phyloP scores from a whole-genome alignment of 2,329 filamentous ascomycete species.

The Bisporella sp. region DNA sequence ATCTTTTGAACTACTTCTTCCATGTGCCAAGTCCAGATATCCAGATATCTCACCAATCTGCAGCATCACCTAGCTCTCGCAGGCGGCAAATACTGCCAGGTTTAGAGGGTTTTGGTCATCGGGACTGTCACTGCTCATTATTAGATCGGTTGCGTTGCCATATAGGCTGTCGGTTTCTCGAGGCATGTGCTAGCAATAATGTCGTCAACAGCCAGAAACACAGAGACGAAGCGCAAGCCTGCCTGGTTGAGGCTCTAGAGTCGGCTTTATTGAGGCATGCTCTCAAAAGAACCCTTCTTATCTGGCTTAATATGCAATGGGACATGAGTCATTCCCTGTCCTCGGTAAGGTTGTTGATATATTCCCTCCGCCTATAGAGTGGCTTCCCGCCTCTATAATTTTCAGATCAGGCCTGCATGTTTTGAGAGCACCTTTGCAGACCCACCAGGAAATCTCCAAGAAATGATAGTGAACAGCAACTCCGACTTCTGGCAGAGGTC shows the following conservation, averaged over 20 bases:
- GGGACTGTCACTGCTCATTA: conserved; percentile 21
- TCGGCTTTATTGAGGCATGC: conserved; percentile 3
- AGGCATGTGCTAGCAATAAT: conserved; percentile 41
- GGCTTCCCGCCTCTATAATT: too few relatives aligned
- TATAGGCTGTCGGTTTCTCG: conserved; percentile 33
- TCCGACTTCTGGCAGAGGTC: too few relatives aligned
- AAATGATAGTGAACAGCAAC: too few relatives aligned
- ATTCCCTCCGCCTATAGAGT: too few relatives aligned
- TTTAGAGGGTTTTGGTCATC: conserved; percentile 27
- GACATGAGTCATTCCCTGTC: conserved; percentile 3
- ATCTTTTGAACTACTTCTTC: conserved; percentile 42
- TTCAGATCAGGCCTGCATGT: too few relatives aligned
- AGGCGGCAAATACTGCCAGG: conserved; percentile 43
- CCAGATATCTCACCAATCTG: conserved; percentile 43
- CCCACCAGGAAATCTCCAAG: too few relatives aligned
- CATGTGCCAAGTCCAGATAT: conserved; percentile 44
- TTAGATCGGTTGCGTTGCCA: conserved; percentile 33
- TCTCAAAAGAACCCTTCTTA: conserved; percentile 3
- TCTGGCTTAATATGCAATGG: conserved; percentile 1
- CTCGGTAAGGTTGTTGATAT: conserved; percentile 7
- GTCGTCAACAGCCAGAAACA: conserved; percentile 40
- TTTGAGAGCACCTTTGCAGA: too few relatives aligned
- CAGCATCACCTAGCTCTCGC: conserved; percentile 48
- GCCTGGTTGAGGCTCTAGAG: conserved; percentile 37
- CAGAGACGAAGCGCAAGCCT: conserved; percentile 42